Evolutionary conservation across 208 protist species (phyloP).

Genomic region (Herpetomonas tarakana): DNA sequence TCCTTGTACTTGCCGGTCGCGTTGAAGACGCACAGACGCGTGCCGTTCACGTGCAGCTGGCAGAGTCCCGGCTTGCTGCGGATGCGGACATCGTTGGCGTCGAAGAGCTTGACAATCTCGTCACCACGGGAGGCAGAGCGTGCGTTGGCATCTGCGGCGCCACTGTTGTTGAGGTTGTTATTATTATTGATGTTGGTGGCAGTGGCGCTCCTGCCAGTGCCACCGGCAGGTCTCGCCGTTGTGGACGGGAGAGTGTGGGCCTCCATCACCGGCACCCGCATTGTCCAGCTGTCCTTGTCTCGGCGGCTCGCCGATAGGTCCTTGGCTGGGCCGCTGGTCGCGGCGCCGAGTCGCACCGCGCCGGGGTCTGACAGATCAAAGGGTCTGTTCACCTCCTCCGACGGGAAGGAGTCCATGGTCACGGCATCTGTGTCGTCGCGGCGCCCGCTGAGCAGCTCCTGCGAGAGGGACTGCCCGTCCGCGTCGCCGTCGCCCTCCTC

Average conservation of each 20-base stretch:
- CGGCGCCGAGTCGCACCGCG: neutral
- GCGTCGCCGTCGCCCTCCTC: constrained; percentile 15
- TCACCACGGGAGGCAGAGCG: constrained; percentile 11
- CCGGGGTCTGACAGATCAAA: neutral
- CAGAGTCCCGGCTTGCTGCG: constrained; percentile 49
- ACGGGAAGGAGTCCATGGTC: neutral
- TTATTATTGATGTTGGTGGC: no score
- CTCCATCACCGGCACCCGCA: neutral
- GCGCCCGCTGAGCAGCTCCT: neutral
- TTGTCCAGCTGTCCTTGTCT: neutral
- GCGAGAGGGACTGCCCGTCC: constrained; percentile 3
- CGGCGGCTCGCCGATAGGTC: neutral
- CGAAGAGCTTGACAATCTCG: constrained; percentile 51
- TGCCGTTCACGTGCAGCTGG: constrained; percentile 82
- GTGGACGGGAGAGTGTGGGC: neutral
- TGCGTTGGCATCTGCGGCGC: neutral
- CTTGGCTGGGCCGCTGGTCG: neutral
- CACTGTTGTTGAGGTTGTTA: no score
- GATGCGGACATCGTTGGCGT: constrained; percentile 52
- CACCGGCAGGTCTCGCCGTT: no score
- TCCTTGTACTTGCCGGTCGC: constrained; percentile 80
- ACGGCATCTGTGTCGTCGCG: neutral
- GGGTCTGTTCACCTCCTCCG: neutral
- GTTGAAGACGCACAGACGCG: constrained; percentile 79
- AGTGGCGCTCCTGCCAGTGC: no score